A percentile compares a stretch with the other conserved stretches of the same genome.
Conservation (phyloP, 768 basidiomycete genomes). For the Antrodiella citrinella region DNA sequence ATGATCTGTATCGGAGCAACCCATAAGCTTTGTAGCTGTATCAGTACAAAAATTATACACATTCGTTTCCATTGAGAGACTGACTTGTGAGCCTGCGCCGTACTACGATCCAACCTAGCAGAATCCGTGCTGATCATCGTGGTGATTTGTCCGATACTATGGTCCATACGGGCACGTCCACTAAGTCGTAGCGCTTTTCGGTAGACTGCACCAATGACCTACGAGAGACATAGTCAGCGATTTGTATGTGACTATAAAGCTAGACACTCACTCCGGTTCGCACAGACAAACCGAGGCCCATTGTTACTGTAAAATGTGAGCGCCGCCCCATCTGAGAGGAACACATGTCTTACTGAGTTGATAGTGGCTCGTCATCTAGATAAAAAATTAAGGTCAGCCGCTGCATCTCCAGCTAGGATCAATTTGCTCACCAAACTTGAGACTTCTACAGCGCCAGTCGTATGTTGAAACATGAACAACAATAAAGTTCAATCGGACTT, state of each 20-base stretch:
- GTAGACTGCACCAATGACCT: slow-evolving; percentile 41
- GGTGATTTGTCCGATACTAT: slow-evolving; percentile 58
- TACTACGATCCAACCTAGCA: slow-evolving; percentile 42
- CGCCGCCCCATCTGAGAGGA: background rate
- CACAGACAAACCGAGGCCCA: slow-evolving; percentile 39
- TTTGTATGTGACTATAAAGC: background rate
- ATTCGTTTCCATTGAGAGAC: slow-evolving; percentile 7
- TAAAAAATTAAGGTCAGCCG: slow-evolving; percentile 11
- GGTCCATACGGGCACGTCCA: slow-evolving; percentile 45
- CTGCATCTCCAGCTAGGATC: background rate
- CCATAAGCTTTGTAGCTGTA: slow-evolving; percentile 46
- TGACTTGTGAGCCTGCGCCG: slow-evolving; percentile 27
- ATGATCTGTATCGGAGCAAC: slow-evolving; percentile 55
- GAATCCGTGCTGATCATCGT: slow-evolving; percentile 65
- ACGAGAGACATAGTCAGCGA: slow-evolving; percentile 3
- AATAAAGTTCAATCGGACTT: slow-evolving; percentile 5
- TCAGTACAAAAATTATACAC: slow-evolving; percentile 1
- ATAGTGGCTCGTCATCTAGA: slow-evolving; percentile 36
- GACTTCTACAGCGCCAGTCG: slow-evolving; percentile 22
- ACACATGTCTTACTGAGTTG: slow-evolving; percentile 24
- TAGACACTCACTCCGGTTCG: slow-evolving; percentile 35
- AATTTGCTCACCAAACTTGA: slow-evolving; percentile 20
- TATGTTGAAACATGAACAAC: background rate
- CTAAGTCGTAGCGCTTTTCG: slow-evolving; percentile 65
- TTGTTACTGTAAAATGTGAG: slow-evolving; percentile 25